These are phyloP conservation scores for Ascochyta fabae DNA, from an alignment of 2,329 filamentous ascomycete species.

Conservation along the genomic window DNA sequence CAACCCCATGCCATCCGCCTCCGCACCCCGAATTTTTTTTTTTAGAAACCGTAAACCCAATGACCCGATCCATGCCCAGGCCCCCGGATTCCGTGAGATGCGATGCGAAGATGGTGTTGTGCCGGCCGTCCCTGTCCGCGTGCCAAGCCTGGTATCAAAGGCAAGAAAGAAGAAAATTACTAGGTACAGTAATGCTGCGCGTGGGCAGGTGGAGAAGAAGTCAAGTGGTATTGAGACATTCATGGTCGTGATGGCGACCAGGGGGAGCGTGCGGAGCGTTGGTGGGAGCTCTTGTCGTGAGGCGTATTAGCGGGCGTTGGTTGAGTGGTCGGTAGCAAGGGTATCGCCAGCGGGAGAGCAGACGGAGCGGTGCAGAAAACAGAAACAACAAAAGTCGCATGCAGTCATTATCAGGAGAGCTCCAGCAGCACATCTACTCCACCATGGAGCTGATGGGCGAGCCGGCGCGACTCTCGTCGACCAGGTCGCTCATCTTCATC, in stretches of 20 bases:
- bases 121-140: not conserved
- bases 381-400: constrained; percentile 29
- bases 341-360: constrained; percentile 10
- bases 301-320: not conserved
- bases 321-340: constrained; percentile 8
- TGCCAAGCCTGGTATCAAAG: constrained; percentile 32
- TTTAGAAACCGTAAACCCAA: not conserved
- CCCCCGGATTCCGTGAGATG: not conserved
- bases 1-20: not conserved
- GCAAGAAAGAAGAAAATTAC: constrained; percentile 29
- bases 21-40: not conserved
- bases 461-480: constrained; percentile 53
- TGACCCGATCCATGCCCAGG: not conserved
- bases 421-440: constrained; percentile 26
- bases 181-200: constrained; percentile 32
- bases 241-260: constrained; percentile 39
- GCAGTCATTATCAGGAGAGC: not conserved
- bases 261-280: constrained; percentile 29
- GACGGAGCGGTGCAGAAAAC: constrained; percentile 8
- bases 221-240: constrained; percentile 47
- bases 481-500: constrained; percentile 62
- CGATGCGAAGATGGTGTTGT: not conserved
- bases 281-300: constrained; percentile 17
- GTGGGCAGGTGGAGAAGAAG: constrained; percentile 5
- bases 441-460: constrained; percentile 43